These are phyloP conservation scores for Rhizophora mangle DNA, from an alignment of 345 rosid genomes.

Conservation along the genomic window DNA sequence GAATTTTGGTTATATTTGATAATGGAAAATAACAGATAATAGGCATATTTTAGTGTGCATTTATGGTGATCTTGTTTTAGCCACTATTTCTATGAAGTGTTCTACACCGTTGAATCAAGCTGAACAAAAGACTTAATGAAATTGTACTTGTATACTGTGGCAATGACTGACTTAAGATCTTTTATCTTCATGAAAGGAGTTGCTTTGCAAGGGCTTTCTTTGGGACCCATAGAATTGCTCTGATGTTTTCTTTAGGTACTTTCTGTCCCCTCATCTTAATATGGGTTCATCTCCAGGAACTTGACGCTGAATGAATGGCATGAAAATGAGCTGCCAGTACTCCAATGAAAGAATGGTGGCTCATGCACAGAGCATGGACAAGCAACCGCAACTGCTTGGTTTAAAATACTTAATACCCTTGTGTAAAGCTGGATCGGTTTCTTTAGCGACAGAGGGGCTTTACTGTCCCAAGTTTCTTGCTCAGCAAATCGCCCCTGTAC, in stretches of 20 bases:
- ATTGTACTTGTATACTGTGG: too few relatives aligned
- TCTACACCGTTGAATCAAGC: too few relatives aligned
- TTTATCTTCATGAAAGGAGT: neutral
- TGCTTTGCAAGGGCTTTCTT: neutral
- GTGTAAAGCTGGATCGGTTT: slow-evolving; percentile 3
- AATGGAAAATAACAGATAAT: too few relatives aligned
- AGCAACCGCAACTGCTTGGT: slow-evolving; percentile 5
- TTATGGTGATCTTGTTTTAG: too few relatives aligned
- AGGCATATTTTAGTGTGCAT: too few relatives aligned
- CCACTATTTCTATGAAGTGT: too few relatives aligned
- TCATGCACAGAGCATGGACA: neutral
- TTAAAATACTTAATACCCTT: neutral
- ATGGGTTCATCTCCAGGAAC: slow-evolving; percentile 27
- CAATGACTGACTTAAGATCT: neutral
- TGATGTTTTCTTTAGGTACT: neutral
- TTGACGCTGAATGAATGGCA: slow-evolving; percentile 14
- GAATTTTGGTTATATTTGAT: slow-evolving; percentile 3
- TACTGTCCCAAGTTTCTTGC: slow-evolving; percentile 5
- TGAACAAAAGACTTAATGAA: too few relatives aligned
- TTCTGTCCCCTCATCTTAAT: neutral
- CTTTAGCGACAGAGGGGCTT: neutral
- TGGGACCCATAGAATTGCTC: neutral
- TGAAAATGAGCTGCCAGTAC: neutral
- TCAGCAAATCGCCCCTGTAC: neutral
- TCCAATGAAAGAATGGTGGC: neutral